Conservation (phyloP, 192 early-diverging fungal genomes). For the Bifiguratus adelaidae region DNA sequence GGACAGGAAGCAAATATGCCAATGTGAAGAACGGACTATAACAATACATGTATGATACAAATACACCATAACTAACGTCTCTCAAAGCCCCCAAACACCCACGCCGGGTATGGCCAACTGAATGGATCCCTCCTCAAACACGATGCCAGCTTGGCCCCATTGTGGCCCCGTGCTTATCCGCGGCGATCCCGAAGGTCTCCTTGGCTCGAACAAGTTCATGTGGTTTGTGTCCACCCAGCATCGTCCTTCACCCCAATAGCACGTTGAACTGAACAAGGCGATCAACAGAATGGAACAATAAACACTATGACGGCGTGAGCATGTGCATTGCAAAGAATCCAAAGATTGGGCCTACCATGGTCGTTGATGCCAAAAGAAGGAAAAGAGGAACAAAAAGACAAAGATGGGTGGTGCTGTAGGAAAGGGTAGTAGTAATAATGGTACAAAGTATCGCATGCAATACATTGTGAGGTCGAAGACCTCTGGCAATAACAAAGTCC, state of each 20-base stretch:
- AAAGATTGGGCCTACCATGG: constrained; percentile 33
- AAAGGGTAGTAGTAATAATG: constrained; percentile 43
- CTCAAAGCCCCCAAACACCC: too few relatives aligned
- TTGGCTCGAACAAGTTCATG: constrained; percentile 10
- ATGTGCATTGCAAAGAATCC: neutral
- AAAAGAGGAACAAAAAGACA: constrained; percentile 38
- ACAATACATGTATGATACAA: too few relatives aligned
- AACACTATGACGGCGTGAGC: constrained; percentile 17
- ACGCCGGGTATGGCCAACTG: too few relatives aligned
- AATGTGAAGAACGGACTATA: too few relatives aligned
- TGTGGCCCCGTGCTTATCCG: too few relatives aligned
- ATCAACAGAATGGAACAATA: constrained; percentile 44
- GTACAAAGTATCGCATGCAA: constrained; percentile 47
- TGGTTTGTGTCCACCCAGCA: constrained; percentile 45
- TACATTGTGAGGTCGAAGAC: constrained; percentile 28
- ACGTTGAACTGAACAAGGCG: constrained; percentile 43
- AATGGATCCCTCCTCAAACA: too few relatives aligned
- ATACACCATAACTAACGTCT: too few relatives aligned
- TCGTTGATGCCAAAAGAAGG: constrained; percentile 44
- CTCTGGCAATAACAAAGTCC: too few relatives aligned
- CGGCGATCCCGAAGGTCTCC: too few relatives aligned
- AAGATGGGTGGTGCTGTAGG: constrained; percentile 46
- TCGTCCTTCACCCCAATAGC: constrained; percentile 50
- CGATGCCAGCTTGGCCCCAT: too few relatives aligned
- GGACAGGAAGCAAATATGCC: too few relatives aligned